Base-by-base conservation (phyloP, 2,329 filamentous ascomycete genomes). In the Coniochaeta pulveracea region DNA sequence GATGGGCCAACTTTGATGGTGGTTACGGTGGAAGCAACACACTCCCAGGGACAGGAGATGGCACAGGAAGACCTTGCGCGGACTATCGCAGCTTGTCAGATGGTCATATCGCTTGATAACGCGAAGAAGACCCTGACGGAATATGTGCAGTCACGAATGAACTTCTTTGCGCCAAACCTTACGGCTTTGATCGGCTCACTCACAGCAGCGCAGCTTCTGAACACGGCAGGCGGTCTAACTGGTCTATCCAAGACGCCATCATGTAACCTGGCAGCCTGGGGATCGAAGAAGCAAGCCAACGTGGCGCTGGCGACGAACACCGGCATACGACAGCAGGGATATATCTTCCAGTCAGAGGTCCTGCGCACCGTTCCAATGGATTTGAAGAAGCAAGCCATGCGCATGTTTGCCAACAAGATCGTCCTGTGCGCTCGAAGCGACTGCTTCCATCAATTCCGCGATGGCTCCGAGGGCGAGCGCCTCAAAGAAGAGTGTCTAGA, bases 101-200 rank as follows among this genome's bases (percentile, higher is more conserved):
- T 93, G 75, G 80, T 85, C 8, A 67, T 96, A n/a, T 72, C 78
- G 23, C 75, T 98, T 8, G 85, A 96, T 53, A 77, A 71, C 43
- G 86, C 89, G 18, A 95, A 95, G 57, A 80, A 73, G 40, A 82
- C 78, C 1, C 69, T 98, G 35, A 93, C 85, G 2, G 81, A 91
- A 52, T 98, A 94, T 49, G 91, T 98, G 11, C 85, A 95, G 58
- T 95, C 89, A 22, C 83, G 91, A 40, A 96, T 98, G 85, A 91
- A 82, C 44, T 69, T 93, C 21, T 96, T 96, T 51, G 91, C 91
- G 4, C 91, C 91, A 0, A 98, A 98, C 48, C 61, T 96, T 34
- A 94, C 91, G 1, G 79, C 77, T 2, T 72, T 98, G 12, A 83
- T 98, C 37, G 91, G 91, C 12, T 91, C 89, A 1, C 69, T 94